A percentile compares a stretch with the other conserved stretches of the same genome.
Conservation (phyloP, 2,329 filamentous ascomycete genomes). For the Exophiala dermatitidis region DNA sequence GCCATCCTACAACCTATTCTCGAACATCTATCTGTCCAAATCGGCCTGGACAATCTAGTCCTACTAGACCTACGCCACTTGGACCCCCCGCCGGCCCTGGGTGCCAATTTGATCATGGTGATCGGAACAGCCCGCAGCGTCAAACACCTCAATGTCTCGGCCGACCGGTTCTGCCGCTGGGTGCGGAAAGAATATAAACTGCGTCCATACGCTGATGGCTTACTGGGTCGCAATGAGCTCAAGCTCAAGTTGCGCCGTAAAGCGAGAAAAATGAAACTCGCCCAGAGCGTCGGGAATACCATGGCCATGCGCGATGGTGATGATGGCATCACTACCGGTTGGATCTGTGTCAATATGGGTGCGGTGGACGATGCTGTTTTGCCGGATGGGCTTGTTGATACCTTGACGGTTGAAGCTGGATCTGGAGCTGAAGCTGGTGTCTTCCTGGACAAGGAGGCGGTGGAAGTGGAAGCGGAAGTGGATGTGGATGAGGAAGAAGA, state of each 20-base stretch:
- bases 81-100: slow-evolving; percentile 79
- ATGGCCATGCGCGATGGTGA: slow-evolving; percentile 57
- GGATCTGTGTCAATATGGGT: slow-evolving; percentile 90
- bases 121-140: slow-evolving; percentile 86
- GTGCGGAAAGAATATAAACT: slow-evolving; percentile 66
- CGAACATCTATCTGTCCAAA: slow-evolving; percentile 70
- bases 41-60: slow-evolving; percentile 74
- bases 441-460: slow-evolving; percentile 22
- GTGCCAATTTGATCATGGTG: slow-evolving; percentile 84
- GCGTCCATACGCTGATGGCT: slow-evolving; percentile 71
- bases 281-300: slow-evolving; percentile 61
- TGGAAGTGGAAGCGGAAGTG: not conserved
- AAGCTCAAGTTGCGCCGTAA: slow-evolving; percentile 78
- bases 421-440: not conserved
- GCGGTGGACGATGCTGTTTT: slow-evolving; percentile 42
- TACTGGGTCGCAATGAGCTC: slow-evolving; percentile 83
- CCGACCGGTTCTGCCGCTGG: slow-evolving; percentile 84
- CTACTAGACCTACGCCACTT: slow-evolving; percentile 77
- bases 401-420: not conserved
- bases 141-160: slow-evolving; percentile 84
- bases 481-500: slow-evolving; percentile 32
- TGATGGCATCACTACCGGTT: slow-evolving; percentile 84
- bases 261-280: slow-evolving; percentile 70
- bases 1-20: slow-evolving; percentile 64
- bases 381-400: not conserved